Evolutionary conservation across 1,284 basidiomycete species (phyloP).

Genomic region (Ganoderma meredithae): DNA sequence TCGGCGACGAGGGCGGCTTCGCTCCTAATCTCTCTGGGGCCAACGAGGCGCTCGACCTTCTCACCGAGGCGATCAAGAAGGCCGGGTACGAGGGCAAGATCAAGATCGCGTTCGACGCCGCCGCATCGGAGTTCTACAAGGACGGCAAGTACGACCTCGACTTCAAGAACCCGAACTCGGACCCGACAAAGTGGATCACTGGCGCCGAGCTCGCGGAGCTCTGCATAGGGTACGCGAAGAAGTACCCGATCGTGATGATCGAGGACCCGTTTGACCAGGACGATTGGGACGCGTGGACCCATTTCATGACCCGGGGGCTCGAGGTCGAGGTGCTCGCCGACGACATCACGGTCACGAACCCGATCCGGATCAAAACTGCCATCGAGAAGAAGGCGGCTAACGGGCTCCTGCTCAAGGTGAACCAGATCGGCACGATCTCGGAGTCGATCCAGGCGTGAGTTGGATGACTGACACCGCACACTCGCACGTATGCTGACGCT

Average conservation of each 20-base stretch:
- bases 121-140: constrained; percentile 99
- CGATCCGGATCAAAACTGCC: constrained; percentile 96
- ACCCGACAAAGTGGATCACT: constrained; percentile 95
- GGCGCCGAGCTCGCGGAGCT: constrained; percentile 94
- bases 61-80: constrained; percentile 95
- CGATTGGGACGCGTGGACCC: constrained; percentile 98
- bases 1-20: constrained; percentile 99
- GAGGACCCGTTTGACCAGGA: constrained; percentile 99
- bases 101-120: constrained; percentile 99
- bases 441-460: constrained; percentile 92
- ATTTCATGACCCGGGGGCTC: constrained; percentile 79
- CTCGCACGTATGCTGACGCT: not conserved
- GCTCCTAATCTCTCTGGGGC: constrained; percentile 98
- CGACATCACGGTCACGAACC: constrained; percentile 99
- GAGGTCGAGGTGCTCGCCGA: constrained; percentile 96
- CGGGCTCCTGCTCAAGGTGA: constrained; percentile 97
- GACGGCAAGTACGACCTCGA: constrained; percentile 99
- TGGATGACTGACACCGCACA: not conserved
- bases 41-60: constrained; percentile 97
- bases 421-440: constrained; percentile 99
- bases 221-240: constrained; percentile 87
- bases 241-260: constrained; percentile 97
- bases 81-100: constrained; percentile 99
- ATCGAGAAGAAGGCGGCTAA: constrained; percentile 99
- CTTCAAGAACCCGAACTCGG: constrained; percentile 99